Conservation (phyloP, 148 eudicot species). For the Camellia granthamiana region DNA sequence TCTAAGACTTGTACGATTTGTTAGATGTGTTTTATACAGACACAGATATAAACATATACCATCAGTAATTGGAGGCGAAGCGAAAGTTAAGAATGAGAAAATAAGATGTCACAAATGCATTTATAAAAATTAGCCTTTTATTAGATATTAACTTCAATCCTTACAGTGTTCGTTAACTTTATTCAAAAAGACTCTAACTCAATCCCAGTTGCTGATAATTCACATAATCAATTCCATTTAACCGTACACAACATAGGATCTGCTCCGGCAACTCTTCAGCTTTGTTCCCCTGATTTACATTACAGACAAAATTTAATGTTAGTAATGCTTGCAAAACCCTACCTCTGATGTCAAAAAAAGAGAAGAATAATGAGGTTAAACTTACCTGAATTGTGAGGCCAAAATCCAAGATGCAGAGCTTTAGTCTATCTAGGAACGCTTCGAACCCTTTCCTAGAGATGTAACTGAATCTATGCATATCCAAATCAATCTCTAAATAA, state of each 20-base stretch:
- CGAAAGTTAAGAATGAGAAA: neutral
- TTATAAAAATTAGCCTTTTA: neutral
- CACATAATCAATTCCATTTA: slow-evolving; percentile 71
- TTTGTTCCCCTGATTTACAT: slow-evolving; percentile 72
- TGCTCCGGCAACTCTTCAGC: slow-evolving; percentile 93
- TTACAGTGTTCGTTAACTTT: neutral
- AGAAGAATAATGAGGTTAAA: slow-evolving; percentile 12
- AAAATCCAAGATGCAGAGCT: slow-evolving; percentile 69
- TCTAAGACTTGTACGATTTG: neutral
- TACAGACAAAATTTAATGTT: neutral
- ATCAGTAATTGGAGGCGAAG: neutral
- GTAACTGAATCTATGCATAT: slow-evolving; percentile 93
- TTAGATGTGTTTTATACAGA: neutral
- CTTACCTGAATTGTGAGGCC: slow-evolving; percentile 96
- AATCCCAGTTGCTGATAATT: slow-evolving; percentile 72
- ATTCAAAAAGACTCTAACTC: slow-evolving; percentile 31
- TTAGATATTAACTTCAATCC: neutral
- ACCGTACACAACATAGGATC: slow-evolving; percentile 75
- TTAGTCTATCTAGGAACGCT: slow-evolving; percentile 71
- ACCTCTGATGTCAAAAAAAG: neutral
- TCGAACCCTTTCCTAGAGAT: slow-evolving; percentile 93
- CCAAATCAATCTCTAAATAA: slow-evolving; percentile 92
- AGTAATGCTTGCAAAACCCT: slow-evolving; percentile 5
- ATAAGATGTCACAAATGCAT: neutral
- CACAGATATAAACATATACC: neutral